Evolutionary conservation across 2,329 filamentous ascomycete species (phyloP).

Genomic region (Ampelomyces quisqualis): DNA sequence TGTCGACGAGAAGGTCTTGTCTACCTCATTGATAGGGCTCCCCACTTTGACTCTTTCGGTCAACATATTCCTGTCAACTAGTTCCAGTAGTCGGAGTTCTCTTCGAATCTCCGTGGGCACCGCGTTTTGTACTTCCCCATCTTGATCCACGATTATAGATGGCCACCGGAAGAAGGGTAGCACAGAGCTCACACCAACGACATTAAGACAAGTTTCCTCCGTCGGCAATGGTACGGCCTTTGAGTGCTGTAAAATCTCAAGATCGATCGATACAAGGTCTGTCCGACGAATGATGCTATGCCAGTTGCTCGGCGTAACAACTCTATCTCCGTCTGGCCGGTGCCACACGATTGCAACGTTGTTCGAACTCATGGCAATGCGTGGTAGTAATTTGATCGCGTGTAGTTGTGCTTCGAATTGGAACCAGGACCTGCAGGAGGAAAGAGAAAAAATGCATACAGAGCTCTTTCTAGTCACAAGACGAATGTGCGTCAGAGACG

Average conservation of each 20-base stretch:
- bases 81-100: conserved; percentile 20
- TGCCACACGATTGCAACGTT: conserved; percentile 14
- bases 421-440: conserved; percentile 32
- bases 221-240: conserved; percentile 1
- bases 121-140: too few relatives aligned
- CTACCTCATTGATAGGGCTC: conserved; percentile 13
- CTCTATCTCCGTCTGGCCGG: conserved; percentile 3
- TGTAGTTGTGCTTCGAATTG: conserved; percentile 35
- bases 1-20: conserved; percentile 27
- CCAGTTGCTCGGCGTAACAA: conserved; percentile 24
- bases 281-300: conserved; percentile 14
- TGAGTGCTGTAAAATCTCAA: conserved; percentile 11
- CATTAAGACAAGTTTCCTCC: neutral
- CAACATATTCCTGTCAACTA: conserved; percentile 28
- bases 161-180: conserved; percentile 38
- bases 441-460: conserved; percentile 20
- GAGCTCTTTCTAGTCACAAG: conserved; percentile 25
- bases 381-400: too few relatives aligned
- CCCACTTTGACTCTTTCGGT: conserved; percentile 12
- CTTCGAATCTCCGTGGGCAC: too few relatives aligned
- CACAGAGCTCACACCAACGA: conserved; percentile 2
- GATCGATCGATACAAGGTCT: conserved; percentile 24
- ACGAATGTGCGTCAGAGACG: conserved; percentile 16
- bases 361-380: neutral
- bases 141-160: too few relatives aligned